A percentile compares a stretch with the other conserved stretches of the same genome.
phyloP scores from a whole-genome alignment of 2,329 filamentous ascomycete genomes.

The Hypoxylon sp. region DNA sequence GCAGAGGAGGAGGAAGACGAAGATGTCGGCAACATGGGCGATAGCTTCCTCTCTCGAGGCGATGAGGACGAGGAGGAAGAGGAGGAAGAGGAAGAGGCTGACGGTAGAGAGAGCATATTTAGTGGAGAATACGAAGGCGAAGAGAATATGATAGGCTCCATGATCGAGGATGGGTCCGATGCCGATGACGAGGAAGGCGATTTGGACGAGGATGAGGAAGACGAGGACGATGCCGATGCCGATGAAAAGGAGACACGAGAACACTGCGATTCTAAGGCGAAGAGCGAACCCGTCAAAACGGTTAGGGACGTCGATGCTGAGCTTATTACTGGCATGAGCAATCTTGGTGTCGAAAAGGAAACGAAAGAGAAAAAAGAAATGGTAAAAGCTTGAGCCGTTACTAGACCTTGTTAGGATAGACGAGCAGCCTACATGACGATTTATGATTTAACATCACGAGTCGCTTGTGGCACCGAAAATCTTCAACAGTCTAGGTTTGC shows the following conservation, averaged over 20 bases:
- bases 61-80: slow-evolving; percentile 53
- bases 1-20: slow-evolving; percentile 63
- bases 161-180: slow-evolving; percentile 58
- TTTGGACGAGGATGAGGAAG: slow-evolving; percentile 52
- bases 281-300: slow-evolving; percentile 41
- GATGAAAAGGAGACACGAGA: slow-evolving; percentile 56
- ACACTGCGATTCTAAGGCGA: slow-evolving; percentile 28
- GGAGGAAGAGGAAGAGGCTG: slow-evolving; percentile 53
- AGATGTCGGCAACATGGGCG: slow-evolving; percentile 61
- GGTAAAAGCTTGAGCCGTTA: slow-evolving; percentile 9
- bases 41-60: slow-evolving; percentile 61
- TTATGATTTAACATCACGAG: slow-evolving; percentile 20
- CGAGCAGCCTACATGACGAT: slow-evolving; percentile 7
- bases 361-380: slow-evolving; percentile 49
- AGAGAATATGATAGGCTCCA: slow-evolving; percentile 59
- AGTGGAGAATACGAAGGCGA: slow-evolving; percentile 63
- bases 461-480: slow-evolving; percentile 4
- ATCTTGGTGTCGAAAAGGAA: slow-evolving; percentile 64
- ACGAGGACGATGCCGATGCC: slow-evolving; percentile 43
- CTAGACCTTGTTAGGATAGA: background rate
- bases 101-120: slow-evolving; percentile 57
- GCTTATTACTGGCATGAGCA: slow-evolving; percentile 71
- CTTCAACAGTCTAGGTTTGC: slow-evolving; percentile 18
- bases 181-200: slow-evolving; percentile 56
- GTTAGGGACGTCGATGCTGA: slow-evolving; percentile 68